Conservation (phyloP, 164 flowering plant species). For the Liquidambar formosana region DNA sequence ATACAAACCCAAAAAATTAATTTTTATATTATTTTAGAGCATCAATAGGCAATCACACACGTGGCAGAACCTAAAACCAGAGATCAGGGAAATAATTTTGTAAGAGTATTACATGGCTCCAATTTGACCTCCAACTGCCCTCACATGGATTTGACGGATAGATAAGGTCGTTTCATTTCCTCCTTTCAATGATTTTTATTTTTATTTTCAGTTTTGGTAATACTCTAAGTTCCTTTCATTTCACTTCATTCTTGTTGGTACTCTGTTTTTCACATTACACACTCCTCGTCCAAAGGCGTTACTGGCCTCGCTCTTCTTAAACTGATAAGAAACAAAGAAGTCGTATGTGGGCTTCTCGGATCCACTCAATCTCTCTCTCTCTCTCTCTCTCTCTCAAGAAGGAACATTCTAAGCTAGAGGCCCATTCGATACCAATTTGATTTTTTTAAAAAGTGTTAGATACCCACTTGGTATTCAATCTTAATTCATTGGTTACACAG, state of each 20-base stretch:
- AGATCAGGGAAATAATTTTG: background rate
- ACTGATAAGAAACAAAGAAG: slow-evolving; percentile 10
- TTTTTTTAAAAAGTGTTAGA: background rate
- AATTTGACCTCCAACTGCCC: slow-evolving; percentile 7
- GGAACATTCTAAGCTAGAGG: background rate
- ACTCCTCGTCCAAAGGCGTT: background rate
- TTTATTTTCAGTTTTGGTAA: no score
- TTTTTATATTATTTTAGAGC: no score
- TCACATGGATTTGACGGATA: background rate
- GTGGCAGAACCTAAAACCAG: background rate
- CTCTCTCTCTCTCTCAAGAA: background rate
- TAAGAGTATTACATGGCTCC: background rate
- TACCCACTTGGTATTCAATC: slow-evolving; percentile 7
- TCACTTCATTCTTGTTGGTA: no score
- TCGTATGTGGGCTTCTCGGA: slow-evolving; percentile 26
- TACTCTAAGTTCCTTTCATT: no score
- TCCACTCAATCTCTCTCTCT: slow-evolving; percentile 25
- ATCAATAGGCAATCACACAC: no score
- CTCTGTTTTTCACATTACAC: background rate
- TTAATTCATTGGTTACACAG: background rate
- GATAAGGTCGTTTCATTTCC: no score
- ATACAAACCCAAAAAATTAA: no score
- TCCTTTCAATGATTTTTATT: no score
- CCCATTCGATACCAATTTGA: slow-evolving; percentile 4
- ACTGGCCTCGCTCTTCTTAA: background rate